Evolutionary conservation across 2,329 filamentous ascomycete genomes (phyloP), one percentile per base, ranked within the genome.

Genomic region (Ophiocordyceps polyrhachis-furcata): DNA sequence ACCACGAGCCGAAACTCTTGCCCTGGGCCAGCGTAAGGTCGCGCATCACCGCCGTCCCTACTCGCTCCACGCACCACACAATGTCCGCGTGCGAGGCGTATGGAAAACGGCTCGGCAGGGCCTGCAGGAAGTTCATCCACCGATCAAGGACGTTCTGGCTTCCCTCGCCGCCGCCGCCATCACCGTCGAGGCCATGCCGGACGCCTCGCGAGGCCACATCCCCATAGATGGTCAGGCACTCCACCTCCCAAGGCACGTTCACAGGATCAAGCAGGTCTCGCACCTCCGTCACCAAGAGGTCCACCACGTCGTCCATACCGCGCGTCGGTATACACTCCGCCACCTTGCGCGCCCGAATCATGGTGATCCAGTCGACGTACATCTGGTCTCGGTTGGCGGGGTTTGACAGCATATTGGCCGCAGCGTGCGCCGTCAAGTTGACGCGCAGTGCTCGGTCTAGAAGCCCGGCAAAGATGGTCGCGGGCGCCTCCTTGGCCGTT

Each of bases 351-450:
- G 74, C 65, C 23, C 73, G 68, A 28, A 81, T 74, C 64, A 74
- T 73, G 2, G 69, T 76, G 38, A 86, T 78, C 79, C 88, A 94
- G 56, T 98, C 91, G 43, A 81, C 69, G 68, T 91, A 95, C 91
- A 98, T 96, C 56, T 91, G 83, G 51, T 91, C 86, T 45, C 91
- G 78, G 58, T 93, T 93, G 41, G 85, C 83, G 17, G 86, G 79
- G 55, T 89, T 85, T 8, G 85, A 85, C 13, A 98, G 71, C 74
- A 94, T 87, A 50, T 91, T 93, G 20, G 88, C 89, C 1, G 89
- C 87, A 1, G 91, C 88, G 57, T 96, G 89, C 2, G 91, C 91
- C 19, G 89, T 86, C 47, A 91, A 74, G 56, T 98, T 98, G 48
- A 95, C 91, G 47, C 88, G 77, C 32, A 96, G 71, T 55, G 91